A percentile compares a stretch with the other conserved stretches of the same genome.
phyloP scores from a whole-genome alignment of 352 stramenopile species.

The Phytophthora pini region DNA sequence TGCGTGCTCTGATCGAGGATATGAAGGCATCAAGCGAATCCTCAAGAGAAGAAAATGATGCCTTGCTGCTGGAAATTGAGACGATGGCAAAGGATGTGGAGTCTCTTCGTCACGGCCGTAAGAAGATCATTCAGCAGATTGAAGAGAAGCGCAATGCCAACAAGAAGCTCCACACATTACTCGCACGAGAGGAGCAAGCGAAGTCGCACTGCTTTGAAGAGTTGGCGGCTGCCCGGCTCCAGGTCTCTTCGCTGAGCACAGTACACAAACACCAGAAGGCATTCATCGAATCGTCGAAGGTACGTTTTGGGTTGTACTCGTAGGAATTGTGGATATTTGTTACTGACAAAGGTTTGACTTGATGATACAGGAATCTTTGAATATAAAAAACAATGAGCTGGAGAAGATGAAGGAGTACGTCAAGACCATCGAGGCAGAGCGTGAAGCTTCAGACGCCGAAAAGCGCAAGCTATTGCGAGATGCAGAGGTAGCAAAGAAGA shows the following conservation, averaged over 20 bases:
- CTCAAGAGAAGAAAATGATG: constrained; percentile 79
- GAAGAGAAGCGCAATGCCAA: constrained; percentile 80
- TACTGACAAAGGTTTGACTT: constrained; percentile 10
- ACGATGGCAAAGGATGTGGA: constrained; percentile 69
- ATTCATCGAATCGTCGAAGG: constrained; percentile 70
- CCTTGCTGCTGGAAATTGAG: constrained; percentile 76
- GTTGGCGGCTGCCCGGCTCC: constrained; percentile 66
- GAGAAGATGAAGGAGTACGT: constrained; percentile 74
- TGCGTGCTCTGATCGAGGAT: constrained; percentile 52
- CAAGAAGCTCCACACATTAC: constrained; percentile 74
- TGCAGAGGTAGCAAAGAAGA: constrained; percentile 68
- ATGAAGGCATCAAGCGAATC: constrained; percentile 58
- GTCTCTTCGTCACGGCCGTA: constrained; percentile 61
- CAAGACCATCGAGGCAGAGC: constrained; percentile 59
- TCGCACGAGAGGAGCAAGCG: constrained; percentile 71
- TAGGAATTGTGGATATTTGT: neutral
- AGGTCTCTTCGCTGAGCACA: constrained; percentile 73
- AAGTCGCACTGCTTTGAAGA: constrained; percentile 84
- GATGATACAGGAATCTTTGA: constrained; percentile 53
- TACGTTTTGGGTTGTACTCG: constrained; percentile 23
- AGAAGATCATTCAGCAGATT: constrained; percentile 80
- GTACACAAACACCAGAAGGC: constrained; percentile 85
- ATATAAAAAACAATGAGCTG: constrained; percentile 67
- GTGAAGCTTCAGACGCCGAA: constrained; percentile 56
- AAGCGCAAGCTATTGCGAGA: constrained; percentile 66